These are phyloP conservation scores for Stephanodiscus triporus DNA, from an alignment of 108 stramenopile species.

Conservation along the genomic window DNA sequence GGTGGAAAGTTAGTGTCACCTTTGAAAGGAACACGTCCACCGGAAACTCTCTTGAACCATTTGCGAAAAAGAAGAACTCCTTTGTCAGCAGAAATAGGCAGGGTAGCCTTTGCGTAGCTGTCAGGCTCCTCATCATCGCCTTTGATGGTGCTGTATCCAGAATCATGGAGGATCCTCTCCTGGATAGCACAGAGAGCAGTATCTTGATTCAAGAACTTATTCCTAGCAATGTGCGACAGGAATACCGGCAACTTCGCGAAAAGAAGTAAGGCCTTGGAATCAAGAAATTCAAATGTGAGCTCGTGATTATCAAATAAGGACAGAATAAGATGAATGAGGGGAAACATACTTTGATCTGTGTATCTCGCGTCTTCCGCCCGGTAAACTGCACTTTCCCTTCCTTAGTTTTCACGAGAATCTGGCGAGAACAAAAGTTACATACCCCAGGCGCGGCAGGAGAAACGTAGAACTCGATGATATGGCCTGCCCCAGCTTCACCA, in stretches of 20 bases:
- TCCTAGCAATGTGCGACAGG: neutral
- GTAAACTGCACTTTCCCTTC: slow-evolving; percentile 24
- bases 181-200: neutral
- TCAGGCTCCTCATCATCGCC: neutral
- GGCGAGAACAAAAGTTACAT: slow-evolving; percentile 38
- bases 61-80: neutral
- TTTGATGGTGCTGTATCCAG: neutral
- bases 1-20: neutral
- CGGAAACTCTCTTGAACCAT: neutral
- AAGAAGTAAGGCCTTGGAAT: neutral
- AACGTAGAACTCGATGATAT: slow-evolving; percentile 29
- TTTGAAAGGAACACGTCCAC: neutral
- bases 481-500: slow-evolving; percentile 24
- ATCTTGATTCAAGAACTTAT: neutral
- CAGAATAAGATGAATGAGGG: neutral
- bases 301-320: neutral
- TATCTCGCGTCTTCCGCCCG: neutral
- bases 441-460: slow-evolving; percentile 41
- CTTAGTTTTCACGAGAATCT: slow-evolving; percentile 28
- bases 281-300: neutral
- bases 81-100: neutral
- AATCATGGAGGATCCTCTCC: neutral
- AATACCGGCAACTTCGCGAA: neutral
- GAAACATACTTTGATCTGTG: neutral
- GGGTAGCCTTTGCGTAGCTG: neutral